These are phyloP conservation scores for Curvularia eragrostidis DNA, from an alignment of 2,329 filamentous ascomycete species.

Conservation along the genomic window DNA sequence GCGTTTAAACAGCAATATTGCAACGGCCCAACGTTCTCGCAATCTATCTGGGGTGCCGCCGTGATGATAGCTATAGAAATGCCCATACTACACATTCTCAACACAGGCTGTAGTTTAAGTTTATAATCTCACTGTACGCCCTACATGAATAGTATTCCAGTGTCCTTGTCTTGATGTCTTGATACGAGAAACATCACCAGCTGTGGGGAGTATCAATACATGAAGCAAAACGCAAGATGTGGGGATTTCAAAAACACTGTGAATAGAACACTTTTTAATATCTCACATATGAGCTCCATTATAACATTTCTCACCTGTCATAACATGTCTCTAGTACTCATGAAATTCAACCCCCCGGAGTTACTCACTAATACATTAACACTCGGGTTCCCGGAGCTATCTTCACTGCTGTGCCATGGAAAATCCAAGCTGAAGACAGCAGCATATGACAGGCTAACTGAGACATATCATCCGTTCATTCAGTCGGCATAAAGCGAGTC, in stretches of 20 bases:
- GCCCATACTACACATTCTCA: no score
- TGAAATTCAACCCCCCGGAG: no score
- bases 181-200: no score
- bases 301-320: background rate
- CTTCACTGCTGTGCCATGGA: background rate
- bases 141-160: no score
- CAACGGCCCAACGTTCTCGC: no score
- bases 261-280: background rate
- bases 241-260: background rate
- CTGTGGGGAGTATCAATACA: no score
- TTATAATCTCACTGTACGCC: no score
- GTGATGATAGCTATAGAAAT: no score
- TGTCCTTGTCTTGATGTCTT: background rate
- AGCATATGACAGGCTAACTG: background rate
- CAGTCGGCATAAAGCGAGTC: slow-evolving; percentile 34
- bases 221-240: background rate
- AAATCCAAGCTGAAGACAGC: background rate
- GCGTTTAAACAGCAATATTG: no score
- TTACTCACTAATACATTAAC: background rate
- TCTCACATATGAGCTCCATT: background rate
- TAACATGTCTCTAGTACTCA: background rate
- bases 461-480: slow-evolving; percentile 7
- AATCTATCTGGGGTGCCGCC: no score
- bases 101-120: no score
- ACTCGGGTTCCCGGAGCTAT: no score